Evolutionary conservation across 1,284 basidiomycete genomes (phyloP), one percentile per base, ranked within the genome.

Genomic region (Ceratorhiza oryzae-sativae): DNA sequence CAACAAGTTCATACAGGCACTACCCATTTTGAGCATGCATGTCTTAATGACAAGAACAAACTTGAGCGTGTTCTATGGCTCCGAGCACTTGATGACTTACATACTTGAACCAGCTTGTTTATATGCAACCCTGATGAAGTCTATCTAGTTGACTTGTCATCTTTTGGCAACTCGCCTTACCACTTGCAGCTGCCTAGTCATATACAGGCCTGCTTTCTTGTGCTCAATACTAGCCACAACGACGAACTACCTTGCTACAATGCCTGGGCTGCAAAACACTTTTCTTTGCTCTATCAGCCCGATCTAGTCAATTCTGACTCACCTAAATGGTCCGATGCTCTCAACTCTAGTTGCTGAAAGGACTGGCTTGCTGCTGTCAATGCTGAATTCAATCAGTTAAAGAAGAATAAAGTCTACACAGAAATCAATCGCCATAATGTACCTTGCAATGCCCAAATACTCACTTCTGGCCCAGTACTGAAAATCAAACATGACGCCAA

Each of bases 281-380:
- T 23, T 18, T n/a, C 18, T 6, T 1, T 12, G 27, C 59, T 61
- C 10, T 20, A 0, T n/a, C 39, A 61, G 23, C 25, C 59, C 12
- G 18, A 61, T 1, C 23, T 46, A 23, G n/a, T 27, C 2, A 30
- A 45, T 3, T 39, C 36, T 6, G 49, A 61, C 18, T 46, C 41
- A 3, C 39, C 41, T 9, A 30, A 45, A 39, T 61, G 59, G 59
- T n/a, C 27, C 36, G 59, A 61, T 6, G 59, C 59, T 30, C 20
- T 61, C n/a, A 39, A 61, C 10, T 39, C 36, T 18, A 12, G n/a
- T 18, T 25, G n/a, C 3, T 18, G 15, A 5, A 25, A 46, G 1
- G 59, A 61, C n/a, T 61, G 59, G 59, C n/a, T 61, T 15, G 59
- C 36, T 3, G 59, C 39, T 10, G n/a, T 12, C n/a, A 12, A 61